Conservation (phyloP, 345 rosid species). For the Ceriops decandra region DNA sequence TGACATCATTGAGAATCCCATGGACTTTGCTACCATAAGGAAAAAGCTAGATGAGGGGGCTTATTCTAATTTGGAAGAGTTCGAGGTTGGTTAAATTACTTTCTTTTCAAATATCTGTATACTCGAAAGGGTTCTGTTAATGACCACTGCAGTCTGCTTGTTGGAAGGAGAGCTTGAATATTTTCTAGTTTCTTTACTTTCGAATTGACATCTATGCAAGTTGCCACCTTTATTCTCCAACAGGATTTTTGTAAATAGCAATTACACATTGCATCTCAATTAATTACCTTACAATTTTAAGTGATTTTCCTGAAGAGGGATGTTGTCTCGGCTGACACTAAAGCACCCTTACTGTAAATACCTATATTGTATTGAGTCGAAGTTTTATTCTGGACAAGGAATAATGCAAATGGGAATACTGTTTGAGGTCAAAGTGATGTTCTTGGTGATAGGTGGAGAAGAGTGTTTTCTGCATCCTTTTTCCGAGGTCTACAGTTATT, state of each 20-base stretch:
- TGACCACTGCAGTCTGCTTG: neutral
- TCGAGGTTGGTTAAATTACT: slow-evolving; percentile 52
- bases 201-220: neutral
- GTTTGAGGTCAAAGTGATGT: neutral
- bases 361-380: neutral
- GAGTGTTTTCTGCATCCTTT: neutral
- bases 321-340: neutral
- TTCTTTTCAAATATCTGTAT: neutral
- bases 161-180: neutral
- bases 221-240: neutral
- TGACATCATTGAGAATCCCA: slow-evolving; percentile 73
- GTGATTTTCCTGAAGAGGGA: too few species aligned
- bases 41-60: slow-evolving; percentile 61
- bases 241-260: too few species aligned
- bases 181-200: neutral
- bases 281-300: too few species aligned
- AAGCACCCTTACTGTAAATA: neutral
- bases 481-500: neutral
- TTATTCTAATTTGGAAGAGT: slow-evolving; percentile 72
- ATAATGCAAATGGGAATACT: neutral
- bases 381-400: neutral
- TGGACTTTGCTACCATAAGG: slow-evolving; percentile 84
- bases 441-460: neutral
- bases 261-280: too few species aligned
- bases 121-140: neutral